Base-by-base conservation (phyloP, 2,329 filamentous ascomycete genomes). In the Rhynchosporium secalis region DNA sequence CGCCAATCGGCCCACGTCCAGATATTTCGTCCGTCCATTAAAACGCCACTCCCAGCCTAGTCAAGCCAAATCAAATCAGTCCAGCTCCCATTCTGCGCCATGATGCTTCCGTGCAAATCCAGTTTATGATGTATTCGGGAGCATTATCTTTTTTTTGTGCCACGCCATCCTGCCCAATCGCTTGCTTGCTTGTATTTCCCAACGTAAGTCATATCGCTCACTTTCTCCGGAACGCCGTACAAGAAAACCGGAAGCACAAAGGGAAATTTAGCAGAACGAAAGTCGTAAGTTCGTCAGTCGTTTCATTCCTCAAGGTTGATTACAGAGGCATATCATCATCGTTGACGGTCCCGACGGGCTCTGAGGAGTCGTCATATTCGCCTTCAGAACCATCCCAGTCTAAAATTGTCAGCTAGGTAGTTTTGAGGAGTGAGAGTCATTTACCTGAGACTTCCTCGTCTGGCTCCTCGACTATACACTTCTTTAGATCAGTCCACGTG, bases 331-430 rank as follows among this genome's bases (percentile, higher is more conserved):
- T 57, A 4, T 58, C 48, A 26, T 54, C 51, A 31, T 56, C 58
- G 40, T 57, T 76, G 58, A 83, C 72, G 65, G 79, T 79, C 61
- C 83, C 83, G 71, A 83, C 77, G 61, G 78, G 79, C 38, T 85
- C 83, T 6, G 83, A 86, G 54, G 83, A 85, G 51, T 73, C 80
- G 68, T 74, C 80, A 68, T 74, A 72, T 29, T 71, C 72, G 3
- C 63, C 72, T 46, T 74, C 72, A 15, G 73, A 73, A 20, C 65
- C 69, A n/a, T 71, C 71, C 73, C 73, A 75, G 48, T 73, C 72
- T 74, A 15, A 20, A 54, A 66, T 60, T 26, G 7, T 52, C 56
- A 46, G 49, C 41, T 28, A 45, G n/a, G 20, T 10, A n/a, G 36
- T 43, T 29, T 20, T 20, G 20, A 20, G 6, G 47, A 13, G n/a